phyloP scores from a whole-genome alignment of 1,139 yeast species.

The Yamadazyma sp. region DNA sequence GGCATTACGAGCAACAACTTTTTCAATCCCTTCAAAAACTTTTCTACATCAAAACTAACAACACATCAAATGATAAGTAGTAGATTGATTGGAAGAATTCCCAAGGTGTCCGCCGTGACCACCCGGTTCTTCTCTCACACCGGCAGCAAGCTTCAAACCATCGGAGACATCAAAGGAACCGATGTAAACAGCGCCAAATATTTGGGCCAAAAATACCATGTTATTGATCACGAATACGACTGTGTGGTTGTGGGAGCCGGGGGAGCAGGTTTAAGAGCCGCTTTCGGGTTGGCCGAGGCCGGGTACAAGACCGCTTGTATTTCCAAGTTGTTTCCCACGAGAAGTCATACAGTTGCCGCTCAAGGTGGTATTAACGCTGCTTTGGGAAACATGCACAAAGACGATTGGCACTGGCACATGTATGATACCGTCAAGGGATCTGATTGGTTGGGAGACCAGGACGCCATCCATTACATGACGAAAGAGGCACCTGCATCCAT shows the following conservation, averaged over 20 bases:
- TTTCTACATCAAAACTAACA: too few relatives aligned
- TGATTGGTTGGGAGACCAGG: slow-evolving; percentile 99
- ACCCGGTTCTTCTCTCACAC: slow-evolving; percentile 29
- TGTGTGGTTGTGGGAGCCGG: slow-evolving; percentile 97
- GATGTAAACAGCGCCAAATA: slow-evolving; percentile 50
- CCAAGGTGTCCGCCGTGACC: slow-evolving; percentile 6
- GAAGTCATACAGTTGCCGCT: slow-evolving; percentile 99
- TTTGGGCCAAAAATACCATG: slow-evolving; percentile 78
- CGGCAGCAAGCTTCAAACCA: slow-evolving; percentile 32
- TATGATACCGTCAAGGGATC: slow-evolving; percentile 99
- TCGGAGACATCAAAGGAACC: slow-evolving; percentile 52
- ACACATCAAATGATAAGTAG: slow-evolving; percentile 13
- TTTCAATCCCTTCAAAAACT: slow-evolving; percentile 2
- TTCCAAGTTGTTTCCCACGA: slow-evolving; percentile 94
- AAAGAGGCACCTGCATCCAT: slow-evolving; percentile 96
- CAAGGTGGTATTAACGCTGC: slow-evolving; percentile 99
- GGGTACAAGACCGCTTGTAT: slow-evolving; percentile 98
- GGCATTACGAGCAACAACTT: neutral
- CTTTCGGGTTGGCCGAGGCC: slow-evolving; percentile 95
- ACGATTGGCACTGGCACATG: slow-evolving; percentile 99
- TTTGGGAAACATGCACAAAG: slow-evolving; percentile 93
- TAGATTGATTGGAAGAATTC: slow-evolving; percentile 2
- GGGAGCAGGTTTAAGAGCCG: slow-evolving; percentile 98
- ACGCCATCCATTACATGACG: slow-evolving; percentile 98
- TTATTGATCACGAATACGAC: slow-evolving; percentile 96